phyloP scores from a whole-genome alignment of 2,329 filamentous ascomycete genomes.

The Hirsutella minnesotensis region DNA sequence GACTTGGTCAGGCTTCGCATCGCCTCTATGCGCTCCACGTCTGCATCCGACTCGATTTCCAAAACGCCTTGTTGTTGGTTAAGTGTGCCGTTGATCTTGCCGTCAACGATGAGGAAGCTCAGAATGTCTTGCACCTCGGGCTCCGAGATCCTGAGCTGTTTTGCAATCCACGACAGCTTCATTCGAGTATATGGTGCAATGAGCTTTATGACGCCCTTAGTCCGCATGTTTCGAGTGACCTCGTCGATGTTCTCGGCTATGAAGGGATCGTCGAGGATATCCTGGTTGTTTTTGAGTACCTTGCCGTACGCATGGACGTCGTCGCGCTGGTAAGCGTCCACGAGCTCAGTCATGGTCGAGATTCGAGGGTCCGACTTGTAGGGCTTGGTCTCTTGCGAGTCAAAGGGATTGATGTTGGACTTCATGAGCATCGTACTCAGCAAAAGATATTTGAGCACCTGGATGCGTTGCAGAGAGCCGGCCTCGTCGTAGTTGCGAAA shows the following conservation, averaged over 20 bases:
- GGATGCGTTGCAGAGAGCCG: slow-evolving; percentile 87
- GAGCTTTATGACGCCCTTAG: slow-evolving; percentile 84
- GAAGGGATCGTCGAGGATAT: slow-evolving; percentile 83
- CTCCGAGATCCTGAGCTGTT: slow-evolving; percentile 74
- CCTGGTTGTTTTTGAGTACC: slow-evolving; percentile 76
- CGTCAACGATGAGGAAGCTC: slow-evolving; percentile 86
- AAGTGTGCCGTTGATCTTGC: slow-evolving; percentile 76
- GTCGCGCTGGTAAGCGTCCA: slow-evolving; percentile 91
- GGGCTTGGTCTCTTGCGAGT: slow-evolving; percentile 96
- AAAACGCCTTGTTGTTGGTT: slow-evolving; percentile 80
- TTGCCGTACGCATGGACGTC: slow-evolving; percentile 87
- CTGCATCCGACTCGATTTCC: slow-evolving; percentile 62
- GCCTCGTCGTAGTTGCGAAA: slow-evolving; percentile 99
- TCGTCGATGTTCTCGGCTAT: slow-evolving; percentile 99
- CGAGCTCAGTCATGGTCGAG: slow-evolving; percentile 91
- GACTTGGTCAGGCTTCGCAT: slow-evolving; percentile 62
- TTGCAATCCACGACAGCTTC: slow-evolving; percentile 76
- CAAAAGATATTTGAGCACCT: slow-evolving; percentile 93
- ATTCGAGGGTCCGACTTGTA: slow-evolving; percentile 95
- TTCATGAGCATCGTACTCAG: slow-evolving; percentile 98
- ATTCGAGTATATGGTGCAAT: slow-evolving; percentile 93
- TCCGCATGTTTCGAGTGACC: slow-evolving; percentile 95
- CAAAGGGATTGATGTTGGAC: slow-evolving; percentile 96
- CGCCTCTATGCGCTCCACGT: slow-evolving; percentile 62
- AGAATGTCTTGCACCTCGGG: slow-evolving; percentile 89